Percentiles rank a stretch among this genome's conserved stretches.
phyloP scores from a whole-genome alignment of 805 yeast species.

The Cyberlindnera mycetangii region DNA sequence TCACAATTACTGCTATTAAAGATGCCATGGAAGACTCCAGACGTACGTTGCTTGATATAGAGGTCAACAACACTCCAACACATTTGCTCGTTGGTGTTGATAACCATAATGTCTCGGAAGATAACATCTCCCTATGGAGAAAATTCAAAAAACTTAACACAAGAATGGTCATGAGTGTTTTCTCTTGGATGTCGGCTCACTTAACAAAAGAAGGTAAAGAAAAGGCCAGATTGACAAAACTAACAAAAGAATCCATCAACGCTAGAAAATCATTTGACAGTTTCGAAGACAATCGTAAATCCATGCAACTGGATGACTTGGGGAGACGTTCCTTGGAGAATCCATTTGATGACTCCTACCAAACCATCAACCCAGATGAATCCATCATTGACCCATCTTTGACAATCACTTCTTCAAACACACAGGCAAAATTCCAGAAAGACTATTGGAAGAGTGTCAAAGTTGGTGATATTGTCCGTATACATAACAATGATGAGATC shows the following conservation, averaged over 20 bases:
- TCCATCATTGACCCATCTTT: slow-evolving; percentile 55
- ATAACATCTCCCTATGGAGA: slow-evolving; percentile 67
- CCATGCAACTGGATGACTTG: slow-evolving; percentile 31
- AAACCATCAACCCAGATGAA: slow-evolving; percentile 39
- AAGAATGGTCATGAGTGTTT: slow-evolving; percentile 18
- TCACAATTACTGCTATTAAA: slow-evolving; percentile 67
- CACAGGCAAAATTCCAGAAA: slow-evolving; percentile 39
- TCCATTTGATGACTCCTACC: slow-evolving; percentile 26
- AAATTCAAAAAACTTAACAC: slow-evolving; percentile 55
- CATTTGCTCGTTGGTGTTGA: slow-evolving; percentile 54
- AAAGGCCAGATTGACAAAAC: slow-evolving; percentile 29
- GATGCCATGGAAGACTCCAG: slow-evolving; percentile 82
- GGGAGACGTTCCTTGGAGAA: slow-evolving; percentile 23
- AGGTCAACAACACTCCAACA: slow-evolving; percentile 69
- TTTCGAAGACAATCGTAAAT: slow-evolving; percentile 29
- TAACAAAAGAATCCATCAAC: slow-evolving; percentile 26
- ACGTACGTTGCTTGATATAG: slow-evolving; percentile 66
- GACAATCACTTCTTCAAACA: slow-evolving; percentile 49
- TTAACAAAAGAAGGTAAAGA: slow-evolving; percentile 36
- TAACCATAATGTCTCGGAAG: slow-evolving; percentile 62
- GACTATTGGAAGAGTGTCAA: slow-evolving; percentile 66
- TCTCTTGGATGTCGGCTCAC: slow-evolving; percentile 13
- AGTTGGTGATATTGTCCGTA: slow-evolving; percentile 73
- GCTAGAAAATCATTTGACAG: slow-evolving; percentile 40
- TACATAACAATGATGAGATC: slow-evolving; percentile 72